phyloP scores from a whole-genome alignment of 2,329 filamentous ascomycete genomes.

The Tolypocladium tropicale region DNA sequence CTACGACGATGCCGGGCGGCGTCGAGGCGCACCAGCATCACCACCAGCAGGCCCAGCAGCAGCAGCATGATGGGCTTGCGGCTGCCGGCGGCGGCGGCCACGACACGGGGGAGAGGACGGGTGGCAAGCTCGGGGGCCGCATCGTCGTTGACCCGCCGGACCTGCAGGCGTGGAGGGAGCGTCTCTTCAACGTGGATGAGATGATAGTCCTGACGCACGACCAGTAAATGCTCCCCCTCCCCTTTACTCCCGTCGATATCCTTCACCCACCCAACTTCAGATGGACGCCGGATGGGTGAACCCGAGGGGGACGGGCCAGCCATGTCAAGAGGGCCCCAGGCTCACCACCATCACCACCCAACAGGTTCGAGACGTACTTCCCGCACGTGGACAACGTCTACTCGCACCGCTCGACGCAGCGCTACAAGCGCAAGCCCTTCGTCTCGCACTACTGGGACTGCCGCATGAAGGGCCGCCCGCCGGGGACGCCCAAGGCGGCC shows the following conservation, averaged over 20 bases:
- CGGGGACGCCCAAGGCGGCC: conserved; percentile 68
- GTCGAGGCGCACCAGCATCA: background rate
- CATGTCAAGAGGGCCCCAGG: background rate
- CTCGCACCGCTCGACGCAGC: conserved; percentile 72
- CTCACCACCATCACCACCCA: conserved; percentile 1
- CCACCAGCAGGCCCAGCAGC: background rate
- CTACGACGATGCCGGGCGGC: conserved; percentile 13
- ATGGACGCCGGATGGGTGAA: background rate
- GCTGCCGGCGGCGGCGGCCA: background rate
- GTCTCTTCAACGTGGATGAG: conserved; percentile 65
- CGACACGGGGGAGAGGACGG: conserved; percentile 17
- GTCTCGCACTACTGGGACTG: conserved; percentile 81
- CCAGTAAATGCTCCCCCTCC: conserved; percentile 38
- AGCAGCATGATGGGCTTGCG: background rate
- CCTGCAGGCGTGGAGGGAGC: conserved; percentile 58
- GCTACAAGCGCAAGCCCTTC: conserved; percentile 74
- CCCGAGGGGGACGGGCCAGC: background rate
- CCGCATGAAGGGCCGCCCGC: conserved; percentile 66
- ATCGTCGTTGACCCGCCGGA: conserved; percentile 57
- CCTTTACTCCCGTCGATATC: background rate
- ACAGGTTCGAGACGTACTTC: conserved; percentile 71
- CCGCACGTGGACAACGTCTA: conserved; percentile 79
- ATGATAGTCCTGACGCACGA: conserved; percentile 63
- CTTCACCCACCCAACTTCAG: background rate
- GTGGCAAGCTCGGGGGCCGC: conserved; percentile 43